Evolutionary conservation across 1,284 basidiomycete genomes (phyloP).

Genomic region (Heterobasidion occidentale): DNA sequence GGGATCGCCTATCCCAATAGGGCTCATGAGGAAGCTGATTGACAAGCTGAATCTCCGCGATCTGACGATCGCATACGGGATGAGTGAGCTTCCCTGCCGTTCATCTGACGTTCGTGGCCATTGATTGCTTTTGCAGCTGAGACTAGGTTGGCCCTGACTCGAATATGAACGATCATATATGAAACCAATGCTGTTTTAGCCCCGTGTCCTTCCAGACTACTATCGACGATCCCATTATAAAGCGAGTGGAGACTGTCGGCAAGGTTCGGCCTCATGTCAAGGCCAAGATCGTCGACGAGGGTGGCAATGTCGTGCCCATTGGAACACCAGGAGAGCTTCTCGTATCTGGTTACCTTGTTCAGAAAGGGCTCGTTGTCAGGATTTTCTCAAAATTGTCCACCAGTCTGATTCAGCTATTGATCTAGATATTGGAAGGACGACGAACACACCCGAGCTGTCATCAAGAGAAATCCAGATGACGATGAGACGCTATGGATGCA

Average conservation of each 20-base stretch:
- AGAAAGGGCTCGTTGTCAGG: conserved; percentile 53
- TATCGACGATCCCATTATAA: conserved; percentile 56
- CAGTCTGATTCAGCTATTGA: background rate
- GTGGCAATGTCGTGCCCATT: conserved; percentile 59
- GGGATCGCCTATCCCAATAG: conserved; percentile 72
- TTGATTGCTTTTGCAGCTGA: conserved; percentile 32
- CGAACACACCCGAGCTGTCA: conserved; percentile 57
- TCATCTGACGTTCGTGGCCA: background rate
- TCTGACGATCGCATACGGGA: conserved; percentile 74
- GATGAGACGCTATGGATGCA: conserved; percentile 72
- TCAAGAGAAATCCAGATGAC: conserved; percentile 39
- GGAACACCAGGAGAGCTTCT: conserved; percentile 69
- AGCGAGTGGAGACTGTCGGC: conserved; percentile 78
- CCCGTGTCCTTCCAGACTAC: conserved; percentile 79
- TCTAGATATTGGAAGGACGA: conserved; percentile 73
- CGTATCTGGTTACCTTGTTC: conserved; percentile 68
- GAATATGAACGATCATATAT: background rate
- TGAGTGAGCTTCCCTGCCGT: conserved; percentile 48
- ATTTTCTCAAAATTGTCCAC: background rate
- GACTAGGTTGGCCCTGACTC: conserved; percentile 33
- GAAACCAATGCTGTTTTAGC: conserved; percentile 23
- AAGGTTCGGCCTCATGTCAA: conserved; percentile 68
- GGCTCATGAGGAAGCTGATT: conserved; percentile 69
- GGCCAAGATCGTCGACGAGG: conserved; percentile 60
- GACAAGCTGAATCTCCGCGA: conserved; percentile 59